Base-by-base conservation (phyloP, 2,329 filamentous ascomycete genomes). In the Aspergillus carbonarius region DNA sequence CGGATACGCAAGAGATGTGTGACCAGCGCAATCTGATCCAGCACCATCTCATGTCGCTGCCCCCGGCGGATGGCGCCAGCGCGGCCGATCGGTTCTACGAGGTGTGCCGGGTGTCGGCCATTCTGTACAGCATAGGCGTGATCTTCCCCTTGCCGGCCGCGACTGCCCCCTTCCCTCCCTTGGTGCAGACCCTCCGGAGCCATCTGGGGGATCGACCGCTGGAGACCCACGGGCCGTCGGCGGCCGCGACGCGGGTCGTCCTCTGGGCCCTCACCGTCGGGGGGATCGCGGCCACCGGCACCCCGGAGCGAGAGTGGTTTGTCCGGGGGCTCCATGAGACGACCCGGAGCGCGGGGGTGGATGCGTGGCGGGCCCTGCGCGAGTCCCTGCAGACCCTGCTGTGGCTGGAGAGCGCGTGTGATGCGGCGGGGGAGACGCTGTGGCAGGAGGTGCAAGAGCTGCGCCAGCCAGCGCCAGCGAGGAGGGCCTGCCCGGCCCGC, bases 11-110 rank as follows among this genome's bases (percentile, higher is more conserved):
- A 15, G 37, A 35, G 20, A 42, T 56, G 34, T 56, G 46, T 9
- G 54, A 56, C 37, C 46, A 50, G 20, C 54, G 54, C n/a, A 56
- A 56, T 30, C 34, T 56, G 6, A 23, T 44, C 20, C 54, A 56
- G 18, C 42, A 39, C 34, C 35, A 30, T 18, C 6, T 56, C 20
- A 39, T 56, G 30, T 32, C 46, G 12, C 34, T 56, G 5, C 46
- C 20, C 8, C 18, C 46, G 1, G 15, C 34, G 7, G 35, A 9
- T 15, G 30, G 27, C 13, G 20, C 10, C 1, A 7, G 15, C 18
- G 25, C 48, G 18, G 3, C 2, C 2, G 34, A 23, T n/a, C 30
- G 25, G 4, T n/a, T 46, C 13, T 55, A 48, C n/a, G 54, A 56
- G 20, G 54, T 46, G 20, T 56, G 54, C 18, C 34, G 54, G 1